Base-by-base conservation (phyloP, 371 early-diverging fungal species). In the Syncephalastrum contaminatum region DNA sequence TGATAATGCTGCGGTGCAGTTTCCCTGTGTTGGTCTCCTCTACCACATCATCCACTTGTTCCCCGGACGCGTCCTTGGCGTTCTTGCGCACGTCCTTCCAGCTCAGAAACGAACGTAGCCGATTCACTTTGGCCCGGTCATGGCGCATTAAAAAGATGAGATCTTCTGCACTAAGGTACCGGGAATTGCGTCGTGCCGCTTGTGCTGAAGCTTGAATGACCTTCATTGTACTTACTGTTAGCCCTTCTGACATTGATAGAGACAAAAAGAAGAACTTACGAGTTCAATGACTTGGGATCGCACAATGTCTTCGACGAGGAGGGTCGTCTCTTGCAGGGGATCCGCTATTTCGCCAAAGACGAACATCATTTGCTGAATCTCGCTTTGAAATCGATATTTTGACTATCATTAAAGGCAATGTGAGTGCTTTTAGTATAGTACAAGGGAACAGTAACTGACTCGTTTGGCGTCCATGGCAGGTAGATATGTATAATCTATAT, bases 321-420 rank as follows among this genome's bases (percentile, higher is more conserved):
- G 73, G 8, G 91, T 90, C 0, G 94, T 92, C 53, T 94, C 97
- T 5, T 83, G 85, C 43, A 91, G 75, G 22, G 97, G 93, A 71
- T 95, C 95, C 4, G 86, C 71, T 25, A 95, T 91, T 63, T 98
- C 97, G 25, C 97, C 98, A 81, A 92, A 94, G 30, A 96, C 96
- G 79, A 91, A 98, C 97, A 98, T 97, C 98, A 97, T 97, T 84
- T 96, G 93, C 64, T 88, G 88, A 63, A 95, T 94, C 67, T 94
- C 94, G 27, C 80, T 82, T 62, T 77, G 78, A 27, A 77, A 77
- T 2, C 72, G 62, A 48, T 76, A 76, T 41, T 65, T 59, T 48
- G 53, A 48, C 59, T 59, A 59, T 30, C 7, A 30, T 30, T 30
- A 30, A 8, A 30, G 8, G 5, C 10, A 6, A 8, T 30, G 36